Evolutionary conservation across 208 protist species (phyloP), one percentile per base, ranked within the genome.

Genomic region (Acanthamoeba lugdunensis): DNA sequence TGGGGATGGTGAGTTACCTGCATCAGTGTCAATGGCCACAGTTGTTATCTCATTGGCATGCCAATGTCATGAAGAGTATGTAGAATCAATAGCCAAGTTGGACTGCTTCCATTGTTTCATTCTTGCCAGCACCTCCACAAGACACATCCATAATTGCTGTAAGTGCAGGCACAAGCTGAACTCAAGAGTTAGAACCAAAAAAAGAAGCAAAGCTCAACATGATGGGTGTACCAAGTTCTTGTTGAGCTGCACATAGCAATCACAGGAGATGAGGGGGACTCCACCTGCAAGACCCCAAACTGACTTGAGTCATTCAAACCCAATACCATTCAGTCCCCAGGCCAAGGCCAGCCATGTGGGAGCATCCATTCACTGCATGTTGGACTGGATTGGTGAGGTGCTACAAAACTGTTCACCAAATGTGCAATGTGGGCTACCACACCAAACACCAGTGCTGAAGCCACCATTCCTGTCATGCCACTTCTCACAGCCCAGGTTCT

Each of bases 271-370:
- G 18, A 30, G 63, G 63, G 63, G 63, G 63, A 71, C 63, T 30
- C 63, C 63, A 16, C 63, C 63, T 33, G 63, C 63, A 71, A 71
- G 63, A 71, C 63, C 63, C 63, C 63, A 71, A 23, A 71, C 63
- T 71, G 63, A 71, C 63, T 71, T 14, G 25, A 71, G 18, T 71
- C 28, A 14, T 30, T 71, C 63, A 71, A 71, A 71, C 25, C 63
- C 14, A 6, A 71, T 23, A 71, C 63, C 63, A 16, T 30, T 33
- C 25, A 71, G 63, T 30, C 63, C 63, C 63, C 63, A 71, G 18
- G 63, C 63, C 63, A 71, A 30, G 25, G 28, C 63, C 63, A 71
- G 63, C 63, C 63, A 14, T 33, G 63, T 33, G 63, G 63, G 63
- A 30, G 63, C 63, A 71, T 71, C 63, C 18, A 25, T 23, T 23